Evolutionary conservation across 805 yeast genomes (phyloP), one percentile per base, ranked within the genome.

Genomic region (Wickerhamiella qilinensis): DNA sequence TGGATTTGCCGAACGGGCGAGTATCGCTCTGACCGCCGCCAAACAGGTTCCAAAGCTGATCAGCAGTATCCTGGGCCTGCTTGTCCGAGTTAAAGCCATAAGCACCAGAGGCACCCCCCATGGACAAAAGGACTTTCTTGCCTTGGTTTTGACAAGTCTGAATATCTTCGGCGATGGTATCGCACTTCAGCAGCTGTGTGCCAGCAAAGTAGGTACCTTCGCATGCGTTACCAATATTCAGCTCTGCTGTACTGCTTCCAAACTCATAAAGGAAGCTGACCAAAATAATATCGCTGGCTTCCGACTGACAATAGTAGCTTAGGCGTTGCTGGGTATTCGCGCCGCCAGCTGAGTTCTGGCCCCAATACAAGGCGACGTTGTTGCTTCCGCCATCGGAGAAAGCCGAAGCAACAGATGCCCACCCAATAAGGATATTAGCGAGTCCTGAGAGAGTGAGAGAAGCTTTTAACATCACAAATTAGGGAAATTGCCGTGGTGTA

Each of bases 301-400:
- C 71, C 35, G 73, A 66, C 41, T 67, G 62, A 63, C 95, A 84
- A 61, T 82, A 82, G 38, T 63, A 56, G 1, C 68, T 46, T 16
- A 73, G 54, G 5, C 53, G 49, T 11, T 62, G 22, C 47, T 71
- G 75, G 14, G 63, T 51, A 3, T 78, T 79, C n/a, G 68, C 73
- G 11, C 36, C 40, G 3, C 80, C 80, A n/a, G 69, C 73, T 9
- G 86, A 73, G 49, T 71, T 71, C 58, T 83, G 93, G 37, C 94
- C 94, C 94, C 94, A 83, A 58, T 83, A 83, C 8, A 79, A 64
- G 20, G 77, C 93, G 32, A 80, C 17, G 20, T 32, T 32, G 35
- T 32, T 15, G 25, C 12, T 20, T n/a, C 17, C 35, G 17, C 12
- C 20, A 4, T 14, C 35, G 8, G 24, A 28, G 14, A 14, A 28